Evolutionary conservation across 352 stramenopile species (phyloP), one percentile per base, ranked within the genome.

Genomic region (Phytopythium helicoides): DNA sequence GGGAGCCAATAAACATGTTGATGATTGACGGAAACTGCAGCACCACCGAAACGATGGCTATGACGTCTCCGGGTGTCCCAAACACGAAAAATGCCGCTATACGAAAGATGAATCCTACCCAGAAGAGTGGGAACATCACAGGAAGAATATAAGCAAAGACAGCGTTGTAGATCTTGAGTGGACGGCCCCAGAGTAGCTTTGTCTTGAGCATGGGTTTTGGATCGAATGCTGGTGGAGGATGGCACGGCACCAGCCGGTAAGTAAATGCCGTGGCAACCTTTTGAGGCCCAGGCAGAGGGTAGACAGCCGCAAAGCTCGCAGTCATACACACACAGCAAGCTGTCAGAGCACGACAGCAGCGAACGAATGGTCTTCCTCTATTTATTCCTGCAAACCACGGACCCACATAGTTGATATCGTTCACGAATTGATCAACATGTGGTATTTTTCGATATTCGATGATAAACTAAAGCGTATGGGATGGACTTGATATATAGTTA

Each of bases 181-280:
- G 16, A 12, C 14, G 6, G 44, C 15, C 22, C 15, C 23, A 39
- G 15, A 50, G 18, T 18, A 50, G 44, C 25, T 14, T 11, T 7
- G n/a, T 16, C 44, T 50, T 50, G 44, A 50, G 16, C 16, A 18
- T 23, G 6, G 25, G 44, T 6, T 25, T 23, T 6, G 44, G 44
- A 16, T 50, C 44, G n/a, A 50, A 50, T 7, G 26, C 25, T 50
- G 44, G 26, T 11, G 36, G 44, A n/a, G 44, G 15, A 10, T n/a
- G 44, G 28, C 16, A 36, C 1, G 44, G 26, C 12, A 15, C 44
- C 9, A 39, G 16, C 2, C 25, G 12, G 16, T 50, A 50, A 9
- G 28, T 9, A 9, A 33, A 10, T 5, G 28, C 28, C 9, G 28
- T 33, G 28, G 28, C 5, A 9, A 9, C 5, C 5, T 33, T 9